Base-by-base conservation (phyloP, 768 basidiomycete species). In the Rhodotorula kratochvilovae region DNA sequence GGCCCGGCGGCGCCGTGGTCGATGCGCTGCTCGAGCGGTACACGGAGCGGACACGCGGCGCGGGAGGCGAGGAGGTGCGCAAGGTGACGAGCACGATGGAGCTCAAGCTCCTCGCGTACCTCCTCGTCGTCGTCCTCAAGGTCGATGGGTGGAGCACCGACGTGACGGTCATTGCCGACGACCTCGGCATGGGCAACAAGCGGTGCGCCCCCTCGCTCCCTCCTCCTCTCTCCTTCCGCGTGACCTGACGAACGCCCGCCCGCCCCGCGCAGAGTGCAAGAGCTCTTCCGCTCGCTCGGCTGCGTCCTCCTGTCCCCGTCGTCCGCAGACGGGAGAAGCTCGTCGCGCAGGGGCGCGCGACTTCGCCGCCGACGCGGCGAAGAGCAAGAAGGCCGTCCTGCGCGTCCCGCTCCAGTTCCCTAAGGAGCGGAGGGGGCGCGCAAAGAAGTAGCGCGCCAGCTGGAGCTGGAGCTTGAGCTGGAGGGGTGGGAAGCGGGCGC, bases 361-460 rank as follows among this genome's bases (percentile, higher is more conserved):
- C 58, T 43, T 58, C 48, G 3, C 48, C 27, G 56, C 66, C 48
- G 73, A 74, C 23, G 73, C 73, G 5, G 87, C 84, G 15, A 85
- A 85, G 48, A 84, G 84, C 53, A 90, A 89, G 78, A 84, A 88
- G 63, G 93, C 92, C 0, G 82, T 89, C 1, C 83, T 98, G 65
- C 85, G 81, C 54, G 85, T 87, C 0, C 94, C 94, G 5, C 84
- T 95, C 2, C 83, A 85, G 71, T 96, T 96, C 81, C 93, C 92
- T 0, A 90, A 89, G 77, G 84, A 85, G 31, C 78, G 81, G 33
- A 61, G 68, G 31, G 68, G 64, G 0, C 58, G 56, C 42, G 63
- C 74, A 4, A 74, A 75, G 70, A 50, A 57, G 29, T 71, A 43
- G 61, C 54, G 13, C n/a, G n/a, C 11, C 27, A 23, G 50, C 4